These are phyloP conservation scores for Litsea cubeba DNA, from an alignment of 164 flowering plant species.

Conservation along the genomic window DNA sequence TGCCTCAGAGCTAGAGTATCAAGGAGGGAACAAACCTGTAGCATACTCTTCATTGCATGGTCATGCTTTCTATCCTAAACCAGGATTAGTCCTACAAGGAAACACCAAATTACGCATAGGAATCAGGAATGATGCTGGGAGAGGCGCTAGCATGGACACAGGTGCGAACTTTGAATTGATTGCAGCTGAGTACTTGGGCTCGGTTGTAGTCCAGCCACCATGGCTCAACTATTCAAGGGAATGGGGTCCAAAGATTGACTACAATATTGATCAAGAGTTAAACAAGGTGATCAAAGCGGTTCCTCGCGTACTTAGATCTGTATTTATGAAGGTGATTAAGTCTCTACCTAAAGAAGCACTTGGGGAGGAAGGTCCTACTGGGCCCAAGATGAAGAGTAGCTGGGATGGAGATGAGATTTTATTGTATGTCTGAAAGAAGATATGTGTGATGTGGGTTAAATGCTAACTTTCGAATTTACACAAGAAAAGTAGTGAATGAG, in stretches of 20 bases:
- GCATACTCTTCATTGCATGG: constrained; percentile 44
- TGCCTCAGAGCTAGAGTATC: constrained; percentile 38
- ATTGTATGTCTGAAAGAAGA: not conserved
- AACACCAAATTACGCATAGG: constrained; percentile 24
- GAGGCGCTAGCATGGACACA: constrained; percentile 30
- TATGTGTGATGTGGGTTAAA: too few relatives aligned
- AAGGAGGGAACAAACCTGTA: constrained; percentile 34
- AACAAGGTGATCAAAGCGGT: constrained; percentile 17
- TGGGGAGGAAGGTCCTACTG: constrained; percentile 40
- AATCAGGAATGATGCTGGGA: constrained; percentile 40
- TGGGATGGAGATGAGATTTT: constrained; percentile 38
- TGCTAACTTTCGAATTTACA: too few relatives aligned
- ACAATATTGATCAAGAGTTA: constrained; percentile 16
- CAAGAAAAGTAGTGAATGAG: too few relatives aligned
- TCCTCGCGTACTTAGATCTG: constrained; percentile 22
- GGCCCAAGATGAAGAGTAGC: constrained; percentile 35
- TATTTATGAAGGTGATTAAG: constrained; percentile 15
- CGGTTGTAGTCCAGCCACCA: constrained; percentile 23
- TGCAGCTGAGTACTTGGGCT: constrained; percentile 28
- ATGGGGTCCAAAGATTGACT: constrained; percentile 35
- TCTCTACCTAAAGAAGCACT: constrained; percentile 27
- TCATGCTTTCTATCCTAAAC: constrained; percentile 36
- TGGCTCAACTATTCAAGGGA: constrained; percentile 28
- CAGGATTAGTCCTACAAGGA: constrained; percentile 41
- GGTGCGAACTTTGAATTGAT: constrained; percentile 22